Evolutionary conservation across 176 grass and related monocot genomes (phyloP).

Genomic region (Lolium perenne): DNA sequence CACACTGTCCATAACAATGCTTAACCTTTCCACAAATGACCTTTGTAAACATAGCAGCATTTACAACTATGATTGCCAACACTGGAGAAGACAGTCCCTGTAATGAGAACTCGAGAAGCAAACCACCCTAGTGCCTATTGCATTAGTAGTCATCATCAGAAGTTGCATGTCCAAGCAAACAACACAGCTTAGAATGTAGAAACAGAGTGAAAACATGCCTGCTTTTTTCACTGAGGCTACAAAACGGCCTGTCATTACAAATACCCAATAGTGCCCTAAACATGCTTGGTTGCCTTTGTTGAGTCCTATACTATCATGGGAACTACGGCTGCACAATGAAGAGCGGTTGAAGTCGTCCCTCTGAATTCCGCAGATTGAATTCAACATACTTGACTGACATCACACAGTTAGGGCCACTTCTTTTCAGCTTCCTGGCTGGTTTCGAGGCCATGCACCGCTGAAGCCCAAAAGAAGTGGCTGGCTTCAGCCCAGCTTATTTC

Average conservation of each 20-base stretch:
- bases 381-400: neutral
- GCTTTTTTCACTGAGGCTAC: neutral
- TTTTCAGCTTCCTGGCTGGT: too few relatives aligned
- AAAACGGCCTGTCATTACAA: neutral
- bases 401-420: neutral
- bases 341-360: neutral
- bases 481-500: too few relatives aligned
- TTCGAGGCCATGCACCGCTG: too few relatives aligned
- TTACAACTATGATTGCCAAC: neutral
- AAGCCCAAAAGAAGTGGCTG: too few relatives aligned
- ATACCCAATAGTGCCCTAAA: neutral
- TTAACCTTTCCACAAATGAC: neutral
- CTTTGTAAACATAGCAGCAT: neutral
- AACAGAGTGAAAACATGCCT: neutral
- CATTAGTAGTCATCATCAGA: neutral
- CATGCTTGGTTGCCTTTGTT: neutral
- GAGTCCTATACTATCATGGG: neutral
- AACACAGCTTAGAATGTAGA: neutral
- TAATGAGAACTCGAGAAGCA: neutral
- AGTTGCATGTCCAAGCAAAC: constrained; percentile 1
- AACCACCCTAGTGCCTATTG: neutral
- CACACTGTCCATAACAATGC: neutral
- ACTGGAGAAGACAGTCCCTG: neutral
- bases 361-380: neutral
- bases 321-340: neutral